Evolutionary conservation across 2,329 filamentous ascomycete genomes (phyloP).

Genomic region (Sporothrix protearum): DNA sequence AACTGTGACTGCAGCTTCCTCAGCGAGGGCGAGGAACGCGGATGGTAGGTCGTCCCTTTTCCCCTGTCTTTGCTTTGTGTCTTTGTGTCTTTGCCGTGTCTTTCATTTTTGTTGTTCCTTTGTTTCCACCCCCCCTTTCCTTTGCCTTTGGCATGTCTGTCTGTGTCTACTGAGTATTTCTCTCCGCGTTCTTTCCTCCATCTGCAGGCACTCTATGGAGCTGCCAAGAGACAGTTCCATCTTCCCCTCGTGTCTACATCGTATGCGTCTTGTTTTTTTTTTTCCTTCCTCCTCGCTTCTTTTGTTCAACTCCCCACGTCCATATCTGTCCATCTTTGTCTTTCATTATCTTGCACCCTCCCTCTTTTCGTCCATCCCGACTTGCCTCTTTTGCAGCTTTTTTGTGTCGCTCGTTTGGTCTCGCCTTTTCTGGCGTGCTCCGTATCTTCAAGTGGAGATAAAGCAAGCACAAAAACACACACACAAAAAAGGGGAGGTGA

Average conservation of each 20-base stretch:
- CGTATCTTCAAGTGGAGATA: conserved; percentile 2
- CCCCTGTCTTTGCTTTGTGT: no score
- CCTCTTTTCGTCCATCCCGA: background rate
- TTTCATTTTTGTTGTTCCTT: background rate
- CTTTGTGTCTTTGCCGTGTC: no score
- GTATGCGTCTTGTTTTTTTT: background rate
- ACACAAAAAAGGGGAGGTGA: background rate
- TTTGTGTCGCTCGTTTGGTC: background rate
- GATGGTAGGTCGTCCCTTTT: conserved; percentile 28
- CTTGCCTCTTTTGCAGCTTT: background rate
- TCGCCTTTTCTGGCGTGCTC: background rate
- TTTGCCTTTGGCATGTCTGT: background rate
- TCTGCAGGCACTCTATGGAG: background rate
- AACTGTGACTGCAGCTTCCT: conserved; percentile 59
- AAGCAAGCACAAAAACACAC: background rate
- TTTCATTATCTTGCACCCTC: background rate
- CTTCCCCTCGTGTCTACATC: background rate
- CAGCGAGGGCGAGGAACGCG: conserved; percentile 28
- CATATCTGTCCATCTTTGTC: background rate
- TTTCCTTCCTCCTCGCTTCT: background rate
- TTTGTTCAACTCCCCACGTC: background rate
- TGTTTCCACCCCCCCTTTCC: background rate
- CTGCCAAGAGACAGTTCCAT: background rate
- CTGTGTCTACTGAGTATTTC: no score
- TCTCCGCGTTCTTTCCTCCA: background rate